phyloP scores from a whole-genome alignment of 176 grass and related monocot species.

The Ensete ventricosum region DNA sequence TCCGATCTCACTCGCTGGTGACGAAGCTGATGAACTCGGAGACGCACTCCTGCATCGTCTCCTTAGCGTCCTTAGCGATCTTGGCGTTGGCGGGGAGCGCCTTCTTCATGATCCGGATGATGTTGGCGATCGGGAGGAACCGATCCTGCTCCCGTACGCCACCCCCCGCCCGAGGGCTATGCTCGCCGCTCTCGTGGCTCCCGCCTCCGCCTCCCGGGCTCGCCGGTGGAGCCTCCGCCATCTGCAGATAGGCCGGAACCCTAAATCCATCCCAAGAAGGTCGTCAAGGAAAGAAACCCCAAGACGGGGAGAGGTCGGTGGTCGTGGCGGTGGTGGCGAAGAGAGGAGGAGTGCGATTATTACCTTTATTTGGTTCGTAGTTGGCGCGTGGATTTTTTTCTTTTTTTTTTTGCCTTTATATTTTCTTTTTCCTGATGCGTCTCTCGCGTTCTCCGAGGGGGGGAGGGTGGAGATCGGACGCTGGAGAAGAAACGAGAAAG shows the following conservation, averaged over 20 bases:
- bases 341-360: neutral
- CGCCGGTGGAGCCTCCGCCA: neutral
- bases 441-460: neutral
- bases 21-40: conserved; percentile 88
- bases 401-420: neutral
- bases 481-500: conserved; percentile 7
- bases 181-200: neutral
- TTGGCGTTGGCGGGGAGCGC: conserved; percentile 64
- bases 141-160: conserved; percentile 56
- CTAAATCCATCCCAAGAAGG: neutral
- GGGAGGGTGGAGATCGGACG: conserved; percentile 5
- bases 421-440: neutral
- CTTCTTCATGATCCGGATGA: conserved; percentile 92
- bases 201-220: conserved; percentile 7
- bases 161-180: neutral
- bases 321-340: neutral
- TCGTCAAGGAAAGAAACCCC: neutral
- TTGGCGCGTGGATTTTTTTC: conserved; percentile 1
- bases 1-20: conserved; percentile 54
- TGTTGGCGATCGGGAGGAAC: conserved; percentile 71
- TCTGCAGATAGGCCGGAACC: neutral
- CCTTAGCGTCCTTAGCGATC: conserved; percentile 78
- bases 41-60: conserved; percentile 77
- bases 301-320: neutral
- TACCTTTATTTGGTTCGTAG: neutral